These are phyloP conservation scores for Wickerhamomyces sp. DNA, from an alignment of 1,139 yeast genomes.

Conservation along the genomic window DNA sequence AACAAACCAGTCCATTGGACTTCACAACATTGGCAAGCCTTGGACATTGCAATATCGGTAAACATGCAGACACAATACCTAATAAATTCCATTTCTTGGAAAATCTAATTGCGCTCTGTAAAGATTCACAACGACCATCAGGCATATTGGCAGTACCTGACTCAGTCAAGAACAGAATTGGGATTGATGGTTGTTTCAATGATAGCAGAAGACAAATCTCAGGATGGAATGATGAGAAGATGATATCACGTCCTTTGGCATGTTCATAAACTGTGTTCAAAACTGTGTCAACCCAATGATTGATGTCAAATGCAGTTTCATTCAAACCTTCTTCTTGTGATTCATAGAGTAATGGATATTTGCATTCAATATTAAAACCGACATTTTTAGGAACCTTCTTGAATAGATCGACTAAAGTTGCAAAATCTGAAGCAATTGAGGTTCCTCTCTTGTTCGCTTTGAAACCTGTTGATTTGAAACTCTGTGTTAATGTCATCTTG, in stretches of 20 bases:
- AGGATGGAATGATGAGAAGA: constrained; percentile 93
- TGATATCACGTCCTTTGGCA: constrained; percentile 74
- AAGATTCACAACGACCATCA: constrained; percentile 80
- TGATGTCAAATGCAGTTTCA: constrained; percentile 76
- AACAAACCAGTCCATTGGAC: constrained; percentile 87
- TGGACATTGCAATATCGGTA: constrained; percentile 81
- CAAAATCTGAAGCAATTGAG: constrained; percentile 88
- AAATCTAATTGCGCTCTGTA: constrained; percentile 89
- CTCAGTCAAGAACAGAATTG: constrained; percentile 84
- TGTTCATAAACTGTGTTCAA: constrained; percentile 76
- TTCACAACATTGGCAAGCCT: constrained; percentile 85
- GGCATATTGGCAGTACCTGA: constrained; percentile 82
- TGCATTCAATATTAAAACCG: constrained; percentile 93
- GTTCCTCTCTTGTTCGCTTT: constrained; percentile 90
- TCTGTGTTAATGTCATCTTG: constrained; percentile 81
- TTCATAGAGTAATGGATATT: constrained; percentile 94
- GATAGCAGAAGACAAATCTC: constrained; percentile 84
- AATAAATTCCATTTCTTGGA: constrained; percentile 88
- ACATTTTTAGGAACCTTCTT: constrained; percentile 74
- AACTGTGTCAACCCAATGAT: constrained; percentile 83
- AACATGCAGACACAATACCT: constrained; percentile 89
- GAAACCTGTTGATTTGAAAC: constrained; percentile 81
- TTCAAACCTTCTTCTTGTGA: constrained; percentile 89
- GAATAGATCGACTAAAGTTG: constrained; percentile 81
- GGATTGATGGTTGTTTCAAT: constrained; percentile 89